Conservation (phyloP, 345 rosid genomes). For the Populus euphratica region DNA sequence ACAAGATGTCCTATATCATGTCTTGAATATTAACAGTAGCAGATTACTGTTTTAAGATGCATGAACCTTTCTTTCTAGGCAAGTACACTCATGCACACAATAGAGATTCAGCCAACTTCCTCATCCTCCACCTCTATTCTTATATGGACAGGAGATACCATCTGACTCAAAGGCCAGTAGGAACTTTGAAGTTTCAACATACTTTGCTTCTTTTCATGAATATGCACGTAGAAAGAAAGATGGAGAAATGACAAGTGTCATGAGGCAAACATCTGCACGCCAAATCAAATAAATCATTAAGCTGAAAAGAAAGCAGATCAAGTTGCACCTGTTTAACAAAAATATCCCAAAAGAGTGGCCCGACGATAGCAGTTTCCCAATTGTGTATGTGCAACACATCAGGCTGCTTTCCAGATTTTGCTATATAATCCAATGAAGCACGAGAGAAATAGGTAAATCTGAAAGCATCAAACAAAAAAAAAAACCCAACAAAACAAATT, state of each 20-base stretch:
- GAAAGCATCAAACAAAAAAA: conserved; percentile 23
- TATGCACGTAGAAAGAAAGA: neutral
- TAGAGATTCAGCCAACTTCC: neutral
- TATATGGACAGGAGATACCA: neutral
- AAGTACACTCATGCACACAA: neutral
- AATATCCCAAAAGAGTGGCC: conserved; percentile 88
- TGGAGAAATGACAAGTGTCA: too few species aligned
- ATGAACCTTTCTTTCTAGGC: neutral
- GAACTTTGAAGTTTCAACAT: neutral
- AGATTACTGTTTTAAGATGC: neutral
- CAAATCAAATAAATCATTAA: conserved; percentile 1
- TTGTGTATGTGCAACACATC: conserved; percentile 82
- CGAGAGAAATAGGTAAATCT: conserved; percentile 86
- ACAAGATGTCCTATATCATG: neutral
- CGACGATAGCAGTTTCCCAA: conserved; percentile 84
- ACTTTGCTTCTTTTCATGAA: neutral
- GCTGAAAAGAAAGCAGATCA: neutral
- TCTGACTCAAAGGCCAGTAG: neutral
- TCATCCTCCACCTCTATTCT: neutral
- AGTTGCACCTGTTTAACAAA: conserved; percentile 62
- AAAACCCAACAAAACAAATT: conserved; percentile 5
- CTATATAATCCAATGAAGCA: conserved; percentile 75
- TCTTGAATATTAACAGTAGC: neutral
- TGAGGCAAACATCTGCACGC: neutral
- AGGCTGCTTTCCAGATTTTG: conserved; percentile 79